Evolutionary conservation across 495 filamentous ascomycete species (phyloP).

Genomic region (Daldinia decipiens): DNA sequence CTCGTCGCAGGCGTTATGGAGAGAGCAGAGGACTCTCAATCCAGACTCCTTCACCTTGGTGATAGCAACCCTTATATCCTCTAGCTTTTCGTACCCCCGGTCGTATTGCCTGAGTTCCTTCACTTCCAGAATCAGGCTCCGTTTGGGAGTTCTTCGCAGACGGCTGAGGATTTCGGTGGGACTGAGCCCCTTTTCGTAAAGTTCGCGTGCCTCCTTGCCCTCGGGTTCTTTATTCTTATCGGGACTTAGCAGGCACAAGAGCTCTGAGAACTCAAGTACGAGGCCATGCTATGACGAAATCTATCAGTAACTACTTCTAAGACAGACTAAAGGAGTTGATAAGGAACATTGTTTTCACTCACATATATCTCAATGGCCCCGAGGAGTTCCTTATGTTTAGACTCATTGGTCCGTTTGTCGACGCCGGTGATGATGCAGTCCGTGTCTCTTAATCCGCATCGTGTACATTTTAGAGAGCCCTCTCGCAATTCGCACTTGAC

Average conservation of each 20-base stretch:
- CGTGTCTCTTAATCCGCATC: not conserved
- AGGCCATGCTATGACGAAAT: not conserved
- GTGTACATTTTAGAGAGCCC: not conserved
- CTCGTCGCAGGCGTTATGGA: not conserved
- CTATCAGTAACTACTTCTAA: not conserved
- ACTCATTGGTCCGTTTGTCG: constrained; percentile 15
- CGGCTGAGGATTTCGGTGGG: not conserved
- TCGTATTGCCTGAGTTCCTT: not conserved
- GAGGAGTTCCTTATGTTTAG: constrained; percentile 2
- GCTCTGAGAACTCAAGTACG: not conserved
- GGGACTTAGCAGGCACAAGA: not conserved
- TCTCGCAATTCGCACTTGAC: not conserved
- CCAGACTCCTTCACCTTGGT: not conserved
- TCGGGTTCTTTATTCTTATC: not conserved
- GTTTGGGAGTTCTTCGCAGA: not conserved
- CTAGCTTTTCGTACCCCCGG: not conserved
- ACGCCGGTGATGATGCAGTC: not conserved
- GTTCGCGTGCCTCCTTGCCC: not conserved
- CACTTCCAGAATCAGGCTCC: not conserved
- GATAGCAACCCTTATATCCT: not conserved
- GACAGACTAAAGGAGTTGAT: not conserved
- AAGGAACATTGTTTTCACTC: not conserved
- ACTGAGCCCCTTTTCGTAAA: not conserved
- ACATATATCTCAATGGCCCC: not conserved
- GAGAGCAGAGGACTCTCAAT: not conserved